A percentile compares a stretch with the other conserved stretches of the same genome.
These are phyloP conservation scores for Xylaria grammica DNA, from an alignment of 495 filamentous ascomycete species.

Conservation along the genomic window DNA sequence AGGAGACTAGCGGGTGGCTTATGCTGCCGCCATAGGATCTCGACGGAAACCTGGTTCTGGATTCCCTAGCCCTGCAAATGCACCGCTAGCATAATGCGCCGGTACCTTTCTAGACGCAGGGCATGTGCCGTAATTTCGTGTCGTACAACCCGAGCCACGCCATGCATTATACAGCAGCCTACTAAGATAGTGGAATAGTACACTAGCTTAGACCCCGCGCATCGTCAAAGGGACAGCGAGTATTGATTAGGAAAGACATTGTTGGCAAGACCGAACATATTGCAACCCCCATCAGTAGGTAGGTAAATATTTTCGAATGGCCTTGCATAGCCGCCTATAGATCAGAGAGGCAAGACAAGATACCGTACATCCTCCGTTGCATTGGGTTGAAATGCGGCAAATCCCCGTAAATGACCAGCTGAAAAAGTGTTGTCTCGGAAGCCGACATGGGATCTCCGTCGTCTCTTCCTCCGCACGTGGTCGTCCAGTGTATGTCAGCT, in stretches of 20 bases:
- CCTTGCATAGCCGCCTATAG: not conserved
- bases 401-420: not conserved
- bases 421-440: not conserved
- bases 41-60: slow-evolving; percentile 14
- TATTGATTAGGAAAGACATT: slow-evolving; percentile 16
- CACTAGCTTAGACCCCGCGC: slow-evolving; percentile 8
- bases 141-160: slow-evolving; percentile 5
- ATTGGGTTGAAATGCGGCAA: not conserved
- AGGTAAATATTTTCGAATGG: not conserved
- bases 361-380: not conserved
- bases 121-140: slow-evolving; percentile 14
- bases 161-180: not conserved
- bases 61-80: not conserved
- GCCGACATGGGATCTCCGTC: not conserved
- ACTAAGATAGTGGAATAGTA: too few species aligned
- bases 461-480: not conserved
- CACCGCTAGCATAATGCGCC: slow-evolving; percentile 9
- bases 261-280: not conserved
- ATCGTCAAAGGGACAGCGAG: slow-evolving; percentile 20
- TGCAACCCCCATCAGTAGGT: not conserved
- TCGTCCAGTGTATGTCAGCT: slow-evolving; percentile 7
- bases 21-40: not conserved
- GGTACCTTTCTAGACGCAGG: slow-evolving; percentile 10
- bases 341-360: not conserved
- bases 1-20: slow-evolving; percentile 15